Evolutionary conservation across 768 basidiomycete genomes (phyloP).

Genomic region (Naganishia antarctica): DNA sequence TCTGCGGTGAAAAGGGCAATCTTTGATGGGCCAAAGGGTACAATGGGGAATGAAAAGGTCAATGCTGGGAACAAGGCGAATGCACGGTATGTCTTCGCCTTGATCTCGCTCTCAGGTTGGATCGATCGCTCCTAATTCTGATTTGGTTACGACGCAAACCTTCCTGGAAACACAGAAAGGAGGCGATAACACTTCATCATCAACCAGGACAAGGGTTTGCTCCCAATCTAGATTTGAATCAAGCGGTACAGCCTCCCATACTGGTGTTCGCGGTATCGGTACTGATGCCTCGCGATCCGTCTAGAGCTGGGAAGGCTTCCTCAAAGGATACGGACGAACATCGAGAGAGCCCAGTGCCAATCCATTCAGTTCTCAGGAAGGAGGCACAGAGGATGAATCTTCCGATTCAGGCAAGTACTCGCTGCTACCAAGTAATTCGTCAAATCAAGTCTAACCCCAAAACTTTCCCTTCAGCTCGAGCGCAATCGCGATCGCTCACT

Average conservation of each 20-base stretch:
- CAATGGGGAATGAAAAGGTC: constrained; percentile 4
- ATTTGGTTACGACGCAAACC: background rate
- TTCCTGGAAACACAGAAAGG: no score
- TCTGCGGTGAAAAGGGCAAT: background rate
- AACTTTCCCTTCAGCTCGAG: background rate
- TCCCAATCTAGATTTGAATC: constrained; percentile 8
- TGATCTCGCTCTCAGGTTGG: no score
- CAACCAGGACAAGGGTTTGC: constrained; percentile 18
- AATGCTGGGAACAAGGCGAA: constrained; percentile 7
- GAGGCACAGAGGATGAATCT: background rate
- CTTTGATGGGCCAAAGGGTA: background rate
- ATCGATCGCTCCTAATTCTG: background rate
- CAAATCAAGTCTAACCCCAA: background rate
- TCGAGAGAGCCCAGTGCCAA: background rate
- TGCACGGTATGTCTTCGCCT: constrained; percentile 4
- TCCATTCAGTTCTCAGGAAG: background rate
- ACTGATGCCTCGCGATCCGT: background rate
- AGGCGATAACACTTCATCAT: constrained; percentile 11
- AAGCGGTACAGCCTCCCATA: background rate
- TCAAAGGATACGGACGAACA: background rate
- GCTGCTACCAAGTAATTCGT: no score
- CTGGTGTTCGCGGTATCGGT: background rate
- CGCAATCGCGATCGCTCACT: background rate
- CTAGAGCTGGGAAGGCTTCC: constrained; percentile 14
- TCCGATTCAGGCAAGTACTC: constrained; percentile 3